A percentile compares a stretch with the other conserved stretches of the same genome.
Conservation (phyloP, 1,284 basidiomycete species). For the Heterobasidion occidentale region DNA sequence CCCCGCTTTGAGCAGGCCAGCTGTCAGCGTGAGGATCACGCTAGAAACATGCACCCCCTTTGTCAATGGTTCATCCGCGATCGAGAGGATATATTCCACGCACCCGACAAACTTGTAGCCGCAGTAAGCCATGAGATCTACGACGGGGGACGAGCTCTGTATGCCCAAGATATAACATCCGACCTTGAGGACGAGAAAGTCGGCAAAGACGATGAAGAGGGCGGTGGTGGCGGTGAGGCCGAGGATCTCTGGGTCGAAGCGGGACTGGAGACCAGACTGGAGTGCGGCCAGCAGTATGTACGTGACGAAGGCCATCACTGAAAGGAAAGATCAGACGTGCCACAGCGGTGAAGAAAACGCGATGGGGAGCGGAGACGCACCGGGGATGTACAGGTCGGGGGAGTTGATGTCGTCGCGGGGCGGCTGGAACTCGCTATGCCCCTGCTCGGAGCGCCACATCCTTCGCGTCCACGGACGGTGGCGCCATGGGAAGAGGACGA, state of each 20-base stretch:
- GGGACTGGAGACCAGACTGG: constrained; percentile 74
- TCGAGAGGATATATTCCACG: constrained; percentile 12
- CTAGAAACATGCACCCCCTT: constrained; percentile 26
- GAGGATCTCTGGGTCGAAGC: constrained; percentile 88
- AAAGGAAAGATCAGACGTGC: background rate
- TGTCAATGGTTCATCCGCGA: background rate
- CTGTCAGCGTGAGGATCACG: constrained; percentile 64
- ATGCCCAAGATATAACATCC: constrained; percentile 51
- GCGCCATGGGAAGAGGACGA: constrained; percentile 95
- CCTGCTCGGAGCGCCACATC: constrained; percentile 53
- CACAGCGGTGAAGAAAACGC: too few species aligned
- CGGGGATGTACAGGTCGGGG: constrained; percentile 94
- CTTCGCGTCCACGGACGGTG: constrained; percentile 80
- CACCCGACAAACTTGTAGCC: constrained; percentile 98
- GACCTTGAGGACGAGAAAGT: constrained; percentile 80
- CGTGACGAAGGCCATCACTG: constrained; percentile 94
- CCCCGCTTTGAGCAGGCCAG: constrained; percentile 53
- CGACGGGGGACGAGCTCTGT: constrained; percentile 63
- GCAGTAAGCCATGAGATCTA: constrained; percentile 74
- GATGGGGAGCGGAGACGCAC: constrained; percentile 37
- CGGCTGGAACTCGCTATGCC: constrained; percentile 75
- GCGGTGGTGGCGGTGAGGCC: constrained; percentile 84
- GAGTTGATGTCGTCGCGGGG: constrained; percentile 95
- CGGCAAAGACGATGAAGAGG: constrained; percentile 72
- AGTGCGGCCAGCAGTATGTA: constrained; percentile 89